Evolutionary conservation across 108 stramenopile species (phyloP).

Genomic region (Nitzschia putrida): DNA sequence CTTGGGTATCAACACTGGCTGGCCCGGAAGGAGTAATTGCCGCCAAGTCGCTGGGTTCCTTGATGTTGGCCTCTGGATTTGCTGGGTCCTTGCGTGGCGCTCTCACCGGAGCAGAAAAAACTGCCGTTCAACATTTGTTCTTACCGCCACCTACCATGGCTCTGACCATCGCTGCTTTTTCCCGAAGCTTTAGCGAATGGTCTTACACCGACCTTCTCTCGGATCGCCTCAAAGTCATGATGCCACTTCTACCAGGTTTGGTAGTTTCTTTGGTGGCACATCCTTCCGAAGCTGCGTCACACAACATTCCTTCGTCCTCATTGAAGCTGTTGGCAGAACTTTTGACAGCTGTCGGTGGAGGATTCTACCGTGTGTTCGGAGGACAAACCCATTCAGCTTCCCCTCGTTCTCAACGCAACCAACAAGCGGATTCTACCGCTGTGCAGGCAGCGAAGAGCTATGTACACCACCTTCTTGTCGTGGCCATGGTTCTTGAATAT

Average conservation of each 20-base stretch:
- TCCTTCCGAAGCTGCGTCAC: constrained; percentile 12
- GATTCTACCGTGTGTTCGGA: constrained; percentile 54
- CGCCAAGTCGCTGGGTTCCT: constrained; percentile 57
- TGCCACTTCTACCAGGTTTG: constrained; percentile 75
- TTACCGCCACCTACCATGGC: constrained; percentile 57
- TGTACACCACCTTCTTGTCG: constrained; percentile 40
- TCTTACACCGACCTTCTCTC: constrained; percentile 65
- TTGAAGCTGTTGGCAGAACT: constrained; percentile 38
- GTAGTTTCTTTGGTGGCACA: constrained; percentile 60
- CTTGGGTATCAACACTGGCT: constrained; percentile 77
- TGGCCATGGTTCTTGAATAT: constrained; percentile 45
- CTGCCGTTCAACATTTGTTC: constrained; percentile 30
- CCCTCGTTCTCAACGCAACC: constrained; percentile 10
- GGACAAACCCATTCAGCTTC: constrained; percentile 36
- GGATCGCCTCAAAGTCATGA: constrained; percentile 67
- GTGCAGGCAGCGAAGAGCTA: constrained; percentile 41
- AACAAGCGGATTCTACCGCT: constrained; percentile 15
- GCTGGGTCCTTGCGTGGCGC: constrained; percentile 65
- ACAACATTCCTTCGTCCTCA: neutral
- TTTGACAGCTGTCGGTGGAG: constrained; percentile 43
- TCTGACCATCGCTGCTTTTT: constrained; percentile 42
- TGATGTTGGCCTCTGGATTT: constrained; percentile 66
- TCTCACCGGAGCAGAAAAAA: constrained; percentile 8
- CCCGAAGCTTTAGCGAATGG: constrained; percentile 35
- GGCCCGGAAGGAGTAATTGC: constrained; percentile 67